phyloP scores from a whole-genome alignment of 495 filamentous ascomycete species.

The Parathielavia appendiculata region DNA sequence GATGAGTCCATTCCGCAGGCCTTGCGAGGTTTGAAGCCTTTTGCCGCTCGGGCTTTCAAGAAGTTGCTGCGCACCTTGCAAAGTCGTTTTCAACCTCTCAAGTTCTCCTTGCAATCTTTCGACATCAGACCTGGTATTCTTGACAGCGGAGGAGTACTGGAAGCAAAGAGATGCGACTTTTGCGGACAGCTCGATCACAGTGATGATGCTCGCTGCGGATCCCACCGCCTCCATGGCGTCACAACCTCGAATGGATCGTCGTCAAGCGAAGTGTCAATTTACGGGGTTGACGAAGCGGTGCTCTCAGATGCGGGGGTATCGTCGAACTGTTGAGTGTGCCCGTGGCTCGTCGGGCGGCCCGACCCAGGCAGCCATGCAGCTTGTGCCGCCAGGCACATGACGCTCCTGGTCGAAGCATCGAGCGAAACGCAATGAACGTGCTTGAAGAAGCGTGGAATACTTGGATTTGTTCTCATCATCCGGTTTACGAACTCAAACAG shows the following conservation, averaged over 20 bases:
- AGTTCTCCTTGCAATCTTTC: conserved; percentile 27
- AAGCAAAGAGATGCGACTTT: conserved; percentile 30
- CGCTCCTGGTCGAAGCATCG: not conserved
- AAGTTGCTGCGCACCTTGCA: conserved; percentile 5
- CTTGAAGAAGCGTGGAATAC: not conserved
- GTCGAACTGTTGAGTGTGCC: conserved; percentile 1
- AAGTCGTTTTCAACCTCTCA: conserved; percentile 22
- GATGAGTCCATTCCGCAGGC: not conserved
- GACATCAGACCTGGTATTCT: conserved; percentile 36
- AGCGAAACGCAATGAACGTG: not conserved
- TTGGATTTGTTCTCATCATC: not conserved
- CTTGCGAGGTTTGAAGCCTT: conserved; percentile 4
- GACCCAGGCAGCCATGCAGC: not conserved
- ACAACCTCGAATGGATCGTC: conserved; percentile 1
- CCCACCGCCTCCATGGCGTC: conserved; percentile 12
- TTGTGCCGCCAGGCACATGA: not conserved
- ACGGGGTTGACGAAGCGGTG: conserved; percentile 2
- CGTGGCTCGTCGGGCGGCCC: not conserved
- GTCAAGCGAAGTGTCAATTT: conserved; percentile 3
- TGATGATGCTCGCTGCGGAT: conserved; percentile 33
- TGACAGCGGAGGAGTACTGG: conserved; percentile 31
- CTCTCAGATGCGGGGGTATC: conserved; percentile 1
- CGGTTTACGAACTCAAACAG: not conserved
- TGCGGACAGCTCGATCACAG: conserved; percentile 34
- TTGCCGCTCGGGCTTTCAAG: conserved; percentile 4